A percentile compares a stretch with the other conserved stretches of the same genome.
Conservation (phyloP, 176 grass and related monocot species). For the Secale cereale region DNA sequence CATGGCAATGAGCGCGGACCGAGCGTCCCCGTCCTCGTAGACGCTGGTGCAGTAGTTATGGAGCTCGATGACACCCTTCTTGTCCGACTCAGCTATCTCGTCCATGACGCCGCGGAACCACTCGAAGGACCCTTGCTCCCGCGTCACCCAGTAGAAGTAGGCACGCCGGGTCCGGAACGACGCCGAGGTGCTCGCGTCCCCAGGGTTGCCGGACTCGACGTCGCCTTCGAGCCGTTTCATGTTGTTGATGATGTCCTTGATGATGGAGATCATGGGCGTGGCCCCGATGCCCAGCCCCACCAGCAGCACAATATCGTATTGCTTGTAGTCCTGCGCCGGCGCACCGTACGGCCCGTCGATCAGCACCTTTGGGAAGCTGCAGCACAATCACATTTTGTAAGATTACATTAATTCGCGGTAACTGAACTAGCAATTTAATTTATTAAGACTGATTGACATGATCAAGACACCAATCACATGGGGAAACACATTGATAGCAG, state of each 20-base stretch:
- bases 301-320: conserved; percentile 74
- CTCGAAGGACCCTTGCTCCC: conserved; percentile 90
- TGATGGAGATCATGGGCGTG: conserved; percentile 89
- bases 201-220: conserved; percentile 25
- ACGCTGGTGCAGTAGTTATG: conserved; percentile 97
- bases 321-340: conserved; percentile 94
- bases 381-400: background rate
- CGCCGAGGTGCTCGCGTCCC: background rate
- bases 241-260: conserved; percentile 96
- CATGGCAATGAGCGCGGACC: conserved; percentile 87
- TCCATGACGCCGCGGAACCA: conserved; percentile 95
- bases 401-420: background rate
- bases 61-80: conserved; percentile 82
- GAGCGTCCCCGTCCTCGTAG: conserved; percentile 89
- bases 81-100: conserved; percentile 80
- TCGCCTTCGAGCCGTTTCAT: conserved; percentile 47
- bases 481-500: background rate
- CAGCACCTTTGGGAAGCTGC: conserved; percentile 76
- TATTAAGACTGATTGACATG: background rate
- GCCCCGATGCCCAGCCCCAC: conserved; percentile 85
- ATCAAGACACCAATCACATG: background rate
- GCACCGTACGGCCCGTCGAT: conserved; percentile 86
- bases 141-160: conserved; percentile 95
- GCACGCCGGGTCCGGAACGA: conserved; percentile 68
- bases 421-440: too few relatives aligned